Conservation (phyloP, 2,329 filamentous ascomycete genomes). For the Aspergillus candidus region DNA sequence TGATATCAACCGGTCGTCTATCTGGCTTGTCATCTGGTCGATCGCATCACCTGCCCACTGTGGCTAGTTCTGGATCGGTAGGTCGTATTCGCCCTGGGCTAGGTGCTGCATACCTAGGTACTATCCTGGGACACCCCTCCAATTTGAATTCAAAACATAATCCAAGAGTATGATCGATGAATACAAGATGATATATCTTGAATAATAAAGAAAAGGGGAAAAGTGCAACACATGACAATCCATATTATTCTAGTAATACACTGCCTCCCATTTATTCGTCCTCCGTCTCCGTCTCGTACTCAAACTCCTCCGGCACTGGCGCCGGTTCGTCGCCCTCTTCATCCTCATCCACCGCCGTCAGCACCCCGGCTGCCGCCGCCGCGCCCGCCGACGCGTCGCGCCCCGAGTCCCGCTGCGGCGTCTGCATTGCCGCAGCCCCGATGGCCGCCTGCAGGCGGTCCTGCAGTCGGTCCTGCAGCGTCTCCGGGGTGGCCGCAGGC, state of each 20-base stretch:
- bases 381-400: conserved; percentile 45
- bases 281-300: conserved; percentile 41
- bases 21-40: too few species aligned
- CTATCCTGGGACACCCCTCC: too few species aligned
- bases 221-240: conserved; percentile 16
- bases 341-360: conserved; percentile 78
- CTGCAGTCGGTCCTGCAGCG: conserved; percentile 39
- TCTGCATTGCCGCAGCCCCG: conserved; percentile 27
- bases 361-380: conserved; percentile 67
- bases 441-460: conserved; percentile 39
- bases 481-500: conserved; percentile 38
- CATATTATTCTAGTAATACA: conserved; percentile 36
- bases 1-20: too few species aligned
- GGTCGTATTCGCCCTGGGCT: too few species aligned
- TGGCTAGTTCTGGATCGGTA: not conserved
- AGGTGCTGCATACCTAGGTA: too few species aligned
- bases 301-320: conserved; percentile 42
- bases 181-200: too few species aligned
- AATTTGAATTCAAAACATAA: too few species aligned
- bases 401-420: conserved; percentile 26
- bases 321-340: conserved; percentile 45
- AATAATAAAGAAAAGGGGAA: too few species aligned
- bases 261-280: conserved; percentile 14
- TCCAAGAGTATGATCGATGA: too few species aligned
- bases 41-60: conserved; percentile 3